Percentiles rank a stretch among this genome's conserved stretches.
Evolutionary conservation across 2,329 filamentous ascomycete genomes (phyloP).

Genomic region (Colletotrichum sp.): DNA sequence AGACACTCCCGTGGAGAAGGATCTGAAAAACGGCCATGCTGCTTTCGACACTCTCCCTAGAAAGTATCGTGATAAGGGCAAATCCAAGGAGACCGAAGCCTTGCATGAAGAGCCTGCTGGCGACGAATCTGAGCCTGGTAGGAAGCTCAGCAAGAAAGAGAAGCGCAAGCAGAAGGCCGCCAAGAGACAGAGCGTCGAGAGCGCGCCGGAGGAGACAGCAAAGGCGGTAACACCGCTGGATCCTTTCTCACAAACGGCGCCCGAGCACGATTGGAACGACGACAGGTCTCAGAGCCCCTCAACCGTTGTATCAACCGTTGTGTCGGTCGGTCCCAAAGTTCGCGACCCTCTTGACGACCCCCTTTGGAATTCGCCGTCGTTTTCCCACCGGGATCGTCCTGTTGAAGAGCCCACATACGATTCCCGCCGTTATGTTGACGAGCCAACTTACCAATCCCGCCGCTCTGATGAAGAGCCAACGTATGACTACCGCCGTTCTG

Average conservation of each 20-base stretch:
- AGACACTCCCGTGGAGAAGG: constrained; percentile 37
- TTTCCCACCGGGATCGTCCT: background rate
- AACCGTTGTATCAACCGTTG: constrained; percentile 14
- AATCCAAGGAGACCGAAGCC: constrained; percentile 25
- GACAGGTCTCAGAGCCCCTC: constrained; percentile 5
- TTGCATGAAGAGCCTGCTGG: background rate
- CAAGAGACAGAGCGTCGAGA: constrained; percentile 36
- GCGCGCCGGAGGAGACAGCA: background rate
- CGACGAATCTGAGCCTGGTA: constrained; percentile 23
- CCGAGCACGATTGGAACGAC: background rate
- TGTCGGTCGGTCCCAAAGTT: background rate
- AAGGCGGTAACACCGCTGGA: background rate
- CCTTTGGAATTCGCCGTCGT: background rate
- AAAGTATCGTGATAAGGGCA: constrained; percentile 23
- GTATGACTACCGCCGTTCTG: background rate
- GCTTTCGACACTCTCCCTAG: constrained; percentile 32
- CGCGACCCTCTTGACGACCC: background rate
- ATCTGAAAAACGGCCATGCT: background rate
- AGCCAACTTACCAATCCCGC: background rate
- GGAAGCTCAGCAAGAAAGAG: constrained; percentile 51
- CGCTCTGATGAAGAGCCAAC: background rate
- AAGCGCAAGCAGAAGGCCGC: constrained; percentile 51
- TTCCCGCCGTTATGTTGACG: background rate
- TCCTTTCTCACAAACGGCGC: background rate
- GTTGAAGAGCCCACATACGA: background rate